Base-by-base conservation (phyloP, 345 rosid genomes). In the Citrus maxima region DNA sequence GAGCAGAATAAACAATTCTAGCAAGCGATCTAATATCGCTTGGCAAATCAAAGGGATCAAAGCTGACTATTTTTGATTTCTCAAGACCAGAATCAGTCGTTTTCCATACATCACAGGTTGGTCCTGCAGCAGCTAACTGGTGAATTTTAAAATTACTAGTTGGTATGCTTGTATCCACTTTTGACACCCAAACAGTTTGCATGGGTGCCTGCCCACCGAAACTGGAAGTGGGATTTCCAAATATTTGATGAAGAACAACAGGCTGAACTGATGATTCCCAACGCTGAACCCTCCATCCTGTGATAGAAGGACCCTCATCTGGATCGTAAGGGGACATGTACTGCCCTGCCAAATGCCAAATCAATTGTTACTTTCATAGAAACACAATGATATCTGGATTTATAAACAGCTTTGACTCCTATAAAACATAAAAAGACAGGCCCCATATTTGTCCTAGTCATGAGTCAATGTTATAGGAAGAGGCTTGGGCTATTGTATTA, bases 311-410 rank as follows among this genome's bases (percentile, higher is more conserved):
- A 75, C 99, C 99, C 85, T 96, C 99, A 82, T 94, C 99, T 60
- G 99, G 99, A 89, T 94, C 99, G 82, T 91, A 94, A 24, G 98
- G 99, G 63, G 99, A 96, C 99, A 96, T 94, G 82, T 94, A 94
- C 85, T 96, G 97, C 81, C 98, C 98, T 96, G 93, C 58, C 83
- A 82, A 51, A 70, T 32, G 62, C 59, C 38, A 78, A 66, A 80
- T 37, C 72, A 76, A 59, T 24, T 66, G 76, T 27, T 27, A 68
- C 22, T 51, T 75, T 19, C 22, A 28, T 25, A 70, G 32, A 78
- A 77, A 46, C 63, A 54, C 70, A 77, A 34, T 28, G 35, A 78
- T 37, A 10, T 34, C 6, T 24, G 42, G 56, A 60, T 21, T 54
- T 18, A 67, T 18, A 49, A 49, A 27, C 35, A 70, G 28, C 13